Evolutionary conservation across 495 filamentous ascomycete species (phyloP), one percentile per base, ranked within the genome.

Genomic region (Cercophora newfieldiana): DNA sequence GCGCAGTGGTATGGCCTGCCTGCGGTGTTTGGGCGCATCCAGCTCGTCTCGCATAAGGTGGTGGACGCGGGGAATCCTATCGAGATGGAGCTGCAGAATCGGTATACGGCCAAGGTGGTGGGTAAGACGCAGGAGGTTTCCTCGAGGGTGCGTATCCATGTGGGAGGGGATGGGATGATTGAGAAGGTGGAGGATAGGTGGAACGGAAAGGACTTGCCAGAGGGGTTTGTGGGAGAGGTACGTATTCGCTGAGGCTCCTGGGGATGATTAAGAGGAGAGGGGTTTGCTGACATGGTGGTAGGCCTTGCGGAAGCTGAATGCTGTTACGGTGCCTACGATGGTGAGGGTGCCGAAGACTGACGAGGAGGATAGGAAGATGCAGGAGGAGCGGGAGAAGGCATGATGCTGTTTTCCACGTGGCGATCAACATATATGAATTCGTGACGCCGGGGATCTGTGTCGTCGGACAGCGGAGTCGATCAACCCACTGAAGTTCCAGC

Each of bases 271-370:
- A 10, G 29, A 37, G 10, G 73, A 69, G 68, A 74, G 70, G 65
- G 76, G 68, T 63, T 74, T 61, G 49, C 18, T 69, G 33, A 72
- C 56, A 49, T 64, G 73, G 66, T 54, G 55, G 25, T 66, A 88
- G 85, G 81, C 80, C 29, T 82, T 87, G 72, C 80, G 85, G 31
- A 81, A 83, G 63, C 70, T 87, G 30, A 87, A 87, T 59, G 75
- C 84, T 4, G 77, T 82, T 1, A 82, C 79, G 18, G 84, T 88
- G 7, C 86, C 85, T 2, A 79, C 78, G 25, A 72, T 87, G 55
- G 78, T 89, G 14, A 72, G 74, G n/a, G 85, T 89, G 26, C 86
- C 86, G 26, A 86, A 85, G 76, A 80, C 76, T 47, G 82, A 83
- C 59, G 80, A 82, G 65, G 83, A 88, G 70, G 85, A 88, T 56